phyloP scores from a whole-genome alignment of 2,329 filamentous ascomycete genomes.

The Didymella sp. region DNA sequence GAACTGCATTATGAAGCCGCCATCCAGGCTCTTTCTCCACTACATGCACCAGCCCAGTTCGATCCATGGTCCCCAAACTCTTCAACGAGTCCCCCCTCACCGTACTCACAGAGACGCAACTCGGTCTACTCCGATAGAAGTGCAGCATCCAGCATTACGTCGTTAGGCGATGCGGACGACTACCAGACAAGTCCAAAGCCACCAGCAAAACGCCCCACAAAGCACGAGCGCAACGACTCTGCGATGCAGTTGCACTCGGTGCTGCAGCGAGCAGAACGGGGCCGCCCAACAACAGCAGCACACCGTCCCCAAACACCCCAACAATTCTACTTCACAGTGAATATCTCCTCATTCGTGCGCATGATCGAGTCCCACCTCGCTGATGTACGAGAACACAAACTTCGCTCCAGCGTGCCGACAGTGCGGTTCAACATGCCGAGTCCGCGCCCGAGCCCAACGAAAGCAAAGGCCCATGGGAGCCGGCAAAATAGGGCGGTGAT shows the following conservation, averaged over 20 bases:
- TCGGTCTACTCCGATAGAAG: slow-evolving; percentile 18
- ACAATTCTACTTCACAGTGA: slow-evolving; percentile 33
- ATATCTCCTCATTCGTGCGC: slow-evolving; percentile 35
- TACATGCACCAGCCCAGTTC: background rate
- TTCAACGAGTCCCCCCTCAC: slow-evolving; percentile 1
- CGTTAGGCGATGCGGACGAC: slow-evolving; percentile 20
- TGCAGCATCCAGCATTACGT: slow-evolving; percentile 34
- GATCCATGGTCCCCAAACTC: slow-evolving; percentile 11
- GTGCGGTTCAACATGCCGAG: slow-evolving; percentile 26
- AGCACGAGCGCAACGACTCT: background rate
- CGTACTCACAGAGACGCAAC: slow-evolving; percentile 4
- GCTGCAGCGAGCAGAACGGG: background rate
- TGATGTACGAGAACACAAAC: slow-evolving; percentile 35
- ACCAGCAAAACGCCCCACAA: background rate
- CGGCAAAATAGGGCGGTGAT: background rate
- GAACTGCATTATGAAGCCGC: slow-evolving; percentile 47
- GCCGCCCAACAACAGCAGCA: slow-evolving; percentile 10
- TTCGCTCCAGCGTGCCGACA: slow-evolving; percentile 14
- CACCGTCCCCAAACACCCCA: slow-evolving; percentile 16
- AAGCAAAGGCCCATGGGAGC: background rate
- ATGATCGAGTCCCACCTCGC: slow-evolving; percentile 41
- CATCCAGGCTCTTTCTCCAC: slow-evolving; percentile 19
- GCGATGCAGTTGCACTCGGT: background rate
- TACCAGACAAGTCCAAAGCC: slow-evolving; percentile 10
- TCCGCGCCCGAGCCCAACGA: slow-evolving; percentile 26